phyloP scores from a whole-genome alignment of 441 rosid genomes.

The Pelargonium myrrhifolium region DNA sequence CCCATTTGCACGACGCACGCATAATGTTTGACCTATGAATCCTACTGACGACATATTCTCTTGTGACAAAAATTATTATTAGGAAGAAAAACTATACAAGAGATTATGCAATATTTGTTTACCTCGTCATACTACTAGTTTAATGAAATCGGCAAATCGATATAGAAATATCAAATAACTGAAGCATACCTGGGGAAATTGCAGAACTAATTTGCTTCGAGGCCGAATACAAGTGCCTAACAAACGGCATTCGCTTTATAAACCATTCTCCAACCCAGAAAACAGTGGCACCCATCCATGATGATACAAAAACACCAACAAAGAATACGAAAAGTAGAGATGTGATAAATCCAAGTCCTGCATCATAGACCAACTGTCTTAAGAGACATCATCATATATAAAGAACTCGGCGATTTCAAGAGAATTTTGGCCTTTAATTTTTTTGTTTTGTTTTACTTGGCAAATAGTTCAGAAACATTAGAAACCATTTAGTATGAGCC shows the following conservation, averaged over 20 bases:
- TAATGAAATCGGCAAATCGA: background rate
- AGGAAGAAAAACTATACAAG: too few relatives aligned
- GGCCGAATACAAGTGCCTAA: slow-evolving; percentile 79
- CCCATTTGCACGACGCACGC: too few relatives aligned
- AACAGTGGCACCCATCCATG: slow-evolving; percentile 89
- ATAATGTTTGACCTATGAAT: too few relatives aligned
- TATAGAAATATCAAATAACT: background rate
- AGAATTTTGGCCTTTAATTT: too few relatives aligned
- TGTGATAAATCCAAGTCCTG: slow-evolving; percentile 94
- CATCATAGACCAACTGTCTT: slow-evolving; percentile 20
- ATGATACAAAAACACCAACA: slow-evolving; percentile 84
- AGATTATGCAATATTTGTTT: background rate
- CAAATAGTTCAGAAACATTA: too few relatives aligned
- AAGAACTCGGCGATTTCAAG: too few relatives aligned
- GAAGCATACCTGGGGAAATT: slow-evolving; percentile 61
- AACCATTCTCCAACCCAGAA: slow-evolving; percentile 90
- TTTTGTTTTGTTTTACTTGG: too few relatives aligned
- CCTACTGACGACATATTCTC: too few relatives aligned
- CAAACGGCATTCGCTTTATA: slow-evolving; percentile 89
- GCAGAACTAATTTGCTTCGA: slow-evolving; percentile 95
- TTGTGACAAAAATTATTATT: too few relatives aligned
- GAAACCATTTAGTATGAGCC: too few relatives aligned
- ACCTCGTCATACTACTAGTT: background rate
- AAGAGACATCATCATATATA: slow-evolving; percentile 11
- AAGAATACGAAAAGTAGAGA: slow-evolving; percentile 77